Evolutionary conservation across 495 filamentous ascomycete species (phyloP).

Genomic region (Penicillium parvum): DNA sequence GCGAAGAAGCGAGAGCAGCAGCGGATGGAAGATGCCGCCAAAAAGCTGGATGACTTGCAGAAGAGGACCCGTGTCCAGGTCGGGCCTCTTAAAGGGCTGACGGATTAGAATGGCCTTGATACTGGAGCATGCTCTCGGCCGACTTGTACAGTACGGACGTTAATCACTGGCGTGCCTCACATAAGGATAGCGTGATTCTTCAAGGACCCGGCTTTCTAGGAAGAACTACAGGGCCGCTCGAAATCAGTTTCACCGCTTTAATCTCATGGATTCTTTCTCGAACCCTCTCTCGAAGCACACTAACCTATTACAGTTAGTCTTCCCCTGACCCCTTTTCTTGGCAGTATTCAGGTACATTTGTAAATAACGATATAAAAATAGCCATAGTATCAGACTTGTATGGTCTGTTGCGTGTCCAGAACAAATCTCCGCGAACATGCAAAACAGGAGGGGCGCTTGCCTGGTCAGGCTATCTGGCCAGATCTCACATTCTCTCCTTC

Average conservation of each 20-base stretch:
- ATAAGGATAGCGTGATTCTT: no score
- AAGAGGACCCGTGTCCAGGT: conserved; percentile 54
- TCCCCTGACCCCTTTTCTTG: no score
- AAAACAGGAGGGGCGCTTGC: neutral
- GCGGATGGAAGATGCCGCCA: conserved; percentile 30
- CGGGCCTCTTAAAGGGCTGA: conserved; percentile 52
- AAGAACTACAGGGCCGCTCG: no score
- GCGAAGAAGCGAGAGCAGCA: conserved; percentile 35
- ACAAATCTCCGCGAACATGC: neutral
- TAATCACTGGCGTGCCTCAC: no score
- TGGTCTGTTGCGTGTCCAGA: neutral
- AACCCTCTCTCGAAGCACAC: no score
- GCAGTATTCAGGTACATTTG: neutral
- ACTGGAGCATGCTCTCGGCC: neutral
- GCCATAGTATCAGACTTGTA: neutral
- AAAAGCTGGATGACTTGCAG: conserved; percentile 26
- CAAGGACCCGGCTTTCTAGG: no score
- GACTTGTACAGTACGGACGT: conserved; percentile 3
- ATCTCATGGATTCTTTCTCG: no score
- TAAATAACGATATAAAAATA: conserved; percentile 1
- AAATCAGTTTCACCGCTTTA: no score
- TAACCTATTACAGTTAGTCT: no score
- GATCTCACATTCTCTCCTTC: conserved; percentile 1
- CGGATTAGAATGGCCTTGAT: neutral
- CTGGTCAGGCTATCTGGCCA: conserved; percentile 1